Conservation (phyloP, 2,329 filamentous ascomycete species). For the Cladobotryum mycophilum region DNA sequence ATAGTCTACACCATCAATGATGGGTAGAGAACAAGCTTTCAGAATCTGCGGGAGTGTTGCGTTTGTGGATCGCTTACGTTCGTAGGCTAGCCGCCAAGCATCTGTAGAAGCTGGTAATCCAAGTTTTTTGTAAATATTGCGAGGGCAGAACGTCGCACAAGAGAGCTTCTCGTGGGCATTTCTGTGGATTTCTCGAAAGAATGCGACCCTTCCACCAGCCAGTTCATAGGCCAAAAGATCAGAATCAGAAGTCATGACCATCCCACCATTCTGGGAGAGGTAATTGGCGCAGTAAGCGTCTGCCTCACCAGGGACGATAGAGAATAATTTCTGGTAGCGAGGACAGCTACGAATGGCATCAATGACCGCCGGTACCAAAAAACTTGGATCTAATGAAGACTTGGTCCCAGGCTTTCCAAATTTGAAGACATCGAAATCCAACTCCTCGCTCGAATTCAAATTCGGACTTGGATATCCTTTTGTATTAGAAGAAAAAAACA, state of each 20-base stretch:
- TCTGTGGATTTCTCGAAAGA: conserved; percentile 58
- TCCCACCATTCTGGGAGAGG: conserved; percentile 46
- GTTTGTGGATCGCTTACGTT: conserved; percentile 23
- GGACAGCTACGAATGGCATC: conserved; percentile 54
- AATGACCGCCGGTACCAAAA: conserved; percentile 71
- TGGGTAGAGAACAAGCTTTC: conserved; percentile 19
- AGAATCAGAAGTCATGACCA: conserved; percentile 75
- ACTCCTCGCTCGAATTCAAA: conserved; percentile 12
- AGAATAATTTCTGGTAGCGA: conserved; percentile 36
- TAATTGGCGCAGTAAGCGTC: conserved; percentile 71
- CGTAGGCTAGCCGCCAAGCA: conserved; percentile 31
- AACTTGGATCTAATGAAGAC: conserved; percentile 50
- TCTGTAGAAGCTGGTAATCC: conserved; percentile 27
- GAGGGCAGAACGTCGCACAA: conserved; percentile 26
- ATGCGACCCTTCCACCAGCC: conserved; percentile 57
- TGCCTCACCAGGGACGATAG: conserved; percentile 75
- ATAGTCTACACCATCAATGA: conserved; percentile 19
- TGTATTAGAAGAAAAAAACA: conserved; percentile 32
- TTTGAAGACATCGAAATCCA: conserved; percentile 20
- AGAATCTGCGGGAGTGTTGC: conserved; percentile 25
- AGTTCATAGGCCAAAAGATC: conserved; percentile 75
- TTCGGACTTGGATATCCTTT: conserved; percentile 20
- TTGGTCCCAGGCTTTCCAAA: conserved; percentile 19
- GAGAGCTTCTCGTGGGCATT: conserved; percentile 18
- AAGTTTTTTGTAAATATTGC: conserved; percentile 36